Base-by-base conservation (phyloP, 257 asterid species). In the Anisodus tanguticus region DNA sequence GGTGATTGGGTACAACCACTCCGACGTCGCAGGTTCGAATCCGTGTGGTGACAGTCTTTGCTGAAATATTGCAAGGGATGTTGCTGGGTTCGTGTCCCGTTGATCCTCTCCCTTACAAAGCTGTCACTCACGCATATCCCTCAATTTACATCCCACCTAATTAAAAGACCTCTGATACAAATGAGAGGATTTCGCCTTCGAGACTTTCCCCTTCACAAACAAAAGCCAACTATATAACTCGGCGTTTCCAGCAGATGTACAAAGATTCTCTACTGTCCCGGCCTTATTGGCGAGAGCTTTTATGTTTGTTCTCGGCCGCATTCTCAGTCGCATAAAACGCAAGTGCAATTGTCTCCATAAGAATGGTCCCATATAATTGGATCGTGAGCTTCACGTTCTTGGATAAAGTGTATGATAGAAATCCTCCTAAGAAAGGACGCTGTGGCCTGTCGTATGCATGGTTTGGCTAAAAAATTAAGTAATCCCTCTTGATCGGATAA, bases 191-290 rank as follows among this genome's bases (percentile, higher is more conserved):
- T n/a, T n/a, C n/a, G n/a, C n/a, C n/a, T n/a, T n/a, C n/a, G n/a
- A n/a, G n/a, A n/a, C n/a, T n/a, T n/a, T n/a, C n/a, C n/a, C n/a
- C n/a, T n/a, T n/a, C n/a, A n/a, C n/a, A n/a, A n/a, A n/a, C n/a
- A 86, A 86, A 85, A 88, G 66, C 66, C 41, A 2, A 8, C 57
- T 41, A 51, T 84, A 83, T 83, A 78, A 22, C 26, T 22, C 55
- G 55, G 19, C 6, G 31, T 60, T 10, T n/a, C 6, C n/a, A 53
- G 16, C 83, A 53, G 45, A 51, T 63, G 81, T 55, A 86, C 94
- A 91, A 87, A 90, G 91, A 93, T 90, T 90, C 92, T 88, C 26
- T 49, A 74, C 79, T 88, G 87, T 39, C 84, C 84, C 41, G 17
- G 35, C 77, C 62, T 81, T 82, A 54, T 9, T 81, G 45, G 66